Base-by-base conservation (phyloP, 208 protist species). In the Leishmania guyanensis region DNA sequence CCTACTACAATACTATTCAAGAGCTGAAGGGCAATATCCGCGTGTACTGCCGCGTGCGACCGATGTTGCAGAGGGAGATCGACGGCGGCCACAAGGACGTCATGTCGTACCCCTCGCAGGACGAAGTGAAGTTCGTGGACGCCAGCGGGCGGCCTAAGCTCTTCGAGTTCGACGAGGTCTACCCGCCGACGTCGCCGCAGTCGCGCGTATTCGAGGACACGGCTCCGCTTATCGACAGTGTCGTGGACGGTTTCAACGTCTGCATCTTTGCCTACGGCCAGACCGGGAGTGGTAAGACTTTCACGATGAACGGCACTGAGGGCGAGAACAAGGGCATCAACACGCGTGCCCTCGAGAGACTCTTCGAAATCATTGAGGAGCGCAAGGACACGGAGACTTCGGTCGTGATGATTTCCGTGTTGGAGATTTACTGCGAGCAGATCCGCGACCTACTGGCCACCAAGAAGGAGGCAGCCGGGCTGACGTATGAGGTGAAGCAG, bases 241-340 rank as follows among this genome's bases (percentile, higher is more conserved):
- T 97, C 20, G 95, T 98, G 10, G 96, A 98, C 77, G 96, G 96
- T 71, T 98, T 96, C 88, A 98, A 98, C 86, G 96, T 98, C 56
- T 98, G 94, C 86, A 97, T 98, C 69, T 98, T 98, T 88, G 96
- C 96, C 33, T 98, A 98, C 86, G 96, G 96, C 64, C 95, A 98
- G 82, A 98, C 96, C 14, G 96, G 96, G 56, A 96, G 89, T 82
- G 96, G 96, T 36, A 98, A 98, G 79, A 97, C 94, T 36, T 96
- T 86, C 79, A 98, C 96, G 50, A 98, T 98, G 95, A 88, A 89
- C 68, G 95, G 95, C n/a, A 86, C 84, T 14, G 86, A 92, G 26
- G 90, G 86, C 33, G 92, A 97, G 51, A 66, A 80, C 56, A 95
- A 94, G 81, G 95, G 95, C 60, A 97, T 98, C 87, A 98, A 98